Base-by-base conservation (phyloP, 2,329 filamentous ascomycete species). In the Fusarium azukiicola region DNA sequence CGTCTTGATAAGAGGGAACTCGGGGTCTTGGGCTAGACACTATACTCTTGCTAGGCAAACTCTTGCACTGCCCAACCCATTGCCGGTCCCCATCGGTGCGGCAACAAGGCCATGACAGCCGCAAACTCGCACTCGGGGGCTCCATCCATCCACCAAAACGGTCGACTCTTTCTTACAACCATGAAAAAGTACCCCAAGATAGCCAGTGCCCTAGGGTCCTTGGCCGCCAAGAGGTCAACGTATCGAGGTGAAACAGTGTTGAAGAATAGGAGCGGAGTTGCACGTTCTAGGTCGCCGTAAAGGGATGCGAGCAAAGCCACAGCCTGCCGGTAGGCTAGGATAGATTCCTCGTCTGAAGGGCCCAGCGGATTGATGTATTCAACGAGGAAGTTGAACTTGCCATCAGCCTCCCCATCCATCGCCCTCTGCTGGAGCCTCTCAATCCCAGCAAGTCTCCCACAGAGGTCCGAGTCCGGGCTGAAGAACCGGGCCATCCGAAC, bases 141-240 rank as follows among this genome's bases (percentile, higher is more conserved):
- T 10, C 61, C 61, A 10, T 46, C 40, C 36, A 46, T 14, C 61
- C 40, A 64, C 61, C 61, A 64, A 19, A 64, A 46, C 7, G 46
- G 61, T 9, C 40, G 42, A 44, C n/a, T 46, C 27, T 46, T 46
- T 38, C n/a, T 64, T 7, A 64, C 23, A 27, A 64, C 40, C 61
- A 64, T 64, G 40, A 64, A 64, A 46, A 64, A 64, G 27, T 64
- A 64, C 4, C 61, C 61, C 1, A 64, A 7, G 7, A 64, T 64
- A 17, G 40, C 61, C 11, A 64, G 23, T 5, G 61, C 27, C 12
- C 61, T 64, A 3, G 61, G 61, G 23, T 64, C 40, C 32, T 32
- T 16, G 4, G 40, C 23, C 7, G n/a, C 23, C 2, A 64, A 5
- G 17, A 64, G 40, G 5, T 27, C 61, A 38, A 46, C 42, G 12